Percentiles rank a stretch among this genome's conserved stretches.
Conservation (phyloP, 495 filamentous ascomycete genomes). For the Tuber aestivum region DNA sequence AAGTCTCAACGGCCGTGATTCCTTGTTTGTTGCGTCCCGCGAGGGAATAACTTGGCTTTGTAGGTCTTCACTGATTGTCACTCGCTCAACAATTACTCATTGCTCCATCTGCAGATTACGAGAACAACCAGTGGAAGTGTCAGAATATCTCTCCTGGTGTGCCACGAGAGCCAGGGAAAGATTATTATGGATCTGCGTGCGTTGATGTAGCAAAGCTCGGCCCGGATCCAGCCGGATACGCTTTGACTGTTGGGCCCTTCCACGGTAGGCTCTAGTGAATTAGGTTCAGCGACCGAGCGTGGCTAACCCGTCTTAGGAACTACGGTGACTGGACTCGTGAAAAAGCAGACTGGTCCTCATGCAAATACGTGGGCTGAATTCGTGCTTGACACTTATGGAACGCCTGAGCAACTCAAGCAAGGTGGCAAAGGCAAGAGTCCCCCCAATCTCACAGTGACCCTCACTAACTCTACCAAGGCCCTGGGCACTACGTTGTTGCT, state of each 20-base stretch:
- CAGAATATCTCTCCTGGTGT: constrained; percentile 12
- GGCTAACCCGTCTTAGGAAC: constrained; percentile 13
- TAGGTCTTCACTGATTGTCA: constrained; percentile 1
- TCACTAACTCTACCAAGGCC: constrained; percentile 11
- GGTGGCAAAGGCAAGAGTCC: constrained; percentile 17
- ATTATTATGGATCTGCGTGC: constrained; percentile 31
- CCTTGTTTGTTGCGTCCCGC: constrained; percentile 33
- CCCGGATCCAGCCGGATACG: constrained; percentile 30
- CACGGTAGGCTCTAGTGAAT: constrained; percentile 11
- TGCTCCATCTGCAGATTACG: constrained; percentile 4
- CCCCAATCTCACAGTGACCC: background rate
- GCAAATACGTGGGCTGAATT: constrained; percentile 18
- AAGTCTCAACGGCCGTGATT: constrained; percentile 26
- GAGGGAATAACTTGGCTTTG: constrained; percentile 35
- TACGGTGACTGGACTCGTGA: constrained; percentile 14
- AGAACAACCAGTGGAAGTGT: constrained; percentile 9
- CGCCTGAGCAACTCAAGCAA: constrained; percentile 21
- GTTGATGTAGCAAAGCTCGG: constrained; percentile 23
- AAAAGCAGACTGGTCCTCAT: constrained; percentile 9
- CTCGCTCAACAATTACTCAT: background rate
- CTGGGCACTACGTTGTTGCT: constrained; percentile 25
- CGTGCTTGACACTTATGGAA: constrained; percentile 32
- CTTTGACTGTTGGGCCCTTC: constrained; percentile 29
- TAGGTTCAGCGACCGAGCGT: background rate
- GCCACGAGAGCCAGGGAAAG: constrained; percentile 7